Evolutionary conservation across 1,284 basidiomycete genomes (phyloP).

Genomic region (Irpex sp.): DNA sequence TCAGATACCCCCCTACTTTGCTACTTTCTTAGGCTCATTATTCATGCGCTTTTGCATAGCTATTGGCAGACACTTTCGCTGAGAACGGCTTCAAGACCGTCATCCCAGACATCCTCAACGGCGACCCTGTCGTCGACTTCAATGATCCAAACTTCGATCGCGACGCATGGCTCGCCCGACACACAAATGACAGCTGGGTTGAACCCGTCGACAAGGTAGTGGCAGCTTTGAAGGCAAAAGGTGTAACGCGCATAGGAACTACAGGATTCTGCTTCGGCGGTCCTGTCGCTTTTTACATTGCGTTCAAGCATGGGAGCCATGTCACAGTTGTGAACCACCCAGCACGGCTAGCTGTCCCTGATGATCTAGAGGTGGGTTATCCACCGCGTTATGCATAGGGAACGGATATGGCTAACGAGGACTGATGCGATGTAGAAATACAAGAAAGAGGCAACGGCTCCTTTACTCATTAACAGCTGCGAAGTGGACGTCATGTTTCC

Average conservation of each 20-base stretch:
- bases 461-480: slow-evolving; percentile 43
- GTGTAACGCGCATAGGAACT: slow-evolving; percentile 55
- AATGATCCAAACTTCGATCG: slow-evolving; percentile 92
- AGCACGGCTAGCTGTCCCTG: slow-evolving; percentile 59
- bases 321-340: slow-evolving; percentile 64
- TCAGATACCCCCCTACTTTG: neutral
- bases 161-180: slow-evolving; percentile 45
- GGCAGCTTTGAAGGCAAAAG: slow-evolving; percentile 49
- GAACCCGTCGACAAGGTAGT: slow-evolving; percentile 56
- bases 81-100: slow-evolving; percentile 67
- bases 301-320: slow-evolving; percentile 54
- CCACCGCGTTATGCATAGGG: neutral
- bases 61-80: slow-evolving; percentile 72
- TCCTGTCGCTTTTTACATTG: slow-evolving; percentile 54
- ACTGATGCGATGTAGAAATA: slow-evolving; percentile 23
- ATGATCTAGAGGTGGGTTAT: slow-evolving; percentile 52
- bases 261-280: slow-evolving; percentile 75
- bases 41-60: slow-evolving; percentile 30
- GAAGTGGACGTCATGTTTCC: slow-evolving; percentile 33
- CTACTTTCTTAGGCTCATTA: neutral
- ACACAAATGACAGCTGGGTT: slow-evolving; percentile 44
- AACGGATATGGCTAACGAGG: too few species aligned
- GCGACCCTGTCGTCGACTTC: slow-evolving; percentile 47
- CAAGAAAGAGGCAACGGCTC: slow-evolving; percentile 26
- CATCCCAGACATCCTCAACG: slow-evolving; percentile 56